Evolutionary conservation across 495 filamentous ascomycete species (phyloP).

Genomic region (Penicillium waksmanii): DNA sequence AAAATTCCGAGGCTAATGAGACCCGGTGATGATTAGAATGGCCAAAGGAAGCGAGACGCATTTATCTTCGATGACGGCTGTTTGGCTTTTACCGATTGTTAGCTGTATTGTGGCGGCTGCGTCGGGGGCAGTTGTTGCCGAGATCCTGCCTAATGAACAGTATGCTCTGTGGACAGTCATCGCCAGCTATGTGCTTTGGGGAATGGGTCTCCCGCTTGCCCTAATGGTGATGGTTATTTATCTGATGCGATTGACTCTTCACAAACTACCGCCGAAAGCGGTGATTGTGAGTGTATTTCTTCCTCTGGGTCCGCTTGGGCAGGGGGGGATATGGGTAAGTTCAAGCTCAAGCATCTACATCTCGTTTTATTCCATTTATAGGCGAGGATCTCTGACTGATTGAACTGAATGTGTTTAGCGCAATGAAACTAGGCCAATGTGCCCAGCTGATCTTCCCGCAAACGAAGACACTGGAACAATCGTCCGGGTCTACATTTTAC

Average conservation of each 20-base stretch:
- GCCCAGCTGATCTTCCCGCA: slow-evolving; percentile 53
- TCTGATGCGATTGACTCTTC: slow-evolving; percentile 59
- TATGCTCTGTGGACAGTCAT: slow-evolving; percentile 61
- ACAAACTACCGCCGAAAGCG: slow-evolving; percentile 60
- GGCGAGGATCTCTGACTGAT: too few relatives aligned
- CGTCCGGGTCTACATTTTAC: slow-evolving; percentile 57
- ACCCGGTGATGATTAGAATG: slow-evolving; percentile 30
- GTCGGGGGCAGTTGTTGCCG: slow-evolving; percentile 59
- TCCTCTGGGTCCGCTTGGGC: slow-evolving; percentile 62
- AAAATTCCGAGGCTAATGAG: background rate
- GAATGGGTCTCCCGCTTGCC: slow-evolving; percentile 59
- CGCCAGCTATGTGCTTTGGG: slow-evolving; percentile 61
- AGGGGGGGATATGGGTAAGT: slow-evolving; percentile 57
- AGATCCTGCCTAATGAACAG: slow-evolving; percentile 51
- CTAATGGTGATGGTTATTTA: slow-evolving; percentile 61
- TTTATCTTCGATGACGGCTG: slow-evolving; percentile 59
- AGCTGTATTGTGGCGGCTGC: slow-evolving; percentile 60
- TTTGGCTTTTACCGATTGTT: slow-evolving; percentile 65
- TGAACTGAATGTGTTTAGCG: slow-evolving; percentile 17
- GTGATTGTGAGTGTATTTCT: slow-evolving; percentile 65
- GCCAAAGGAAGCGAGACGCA: slow-evolving; percentile 29
- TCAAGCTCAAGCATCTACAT: too few relatives aligned
- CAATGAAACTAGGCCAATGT: slow-evolving; percentile 59
- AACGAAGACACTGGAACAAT: slow-evolving; percentile 46
- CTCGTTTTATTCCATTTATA: too few relatives aligned